Conservation (phyloP, 2,329 filamentous ascomycete genomes). For the Geosmithia flava region DNA sequence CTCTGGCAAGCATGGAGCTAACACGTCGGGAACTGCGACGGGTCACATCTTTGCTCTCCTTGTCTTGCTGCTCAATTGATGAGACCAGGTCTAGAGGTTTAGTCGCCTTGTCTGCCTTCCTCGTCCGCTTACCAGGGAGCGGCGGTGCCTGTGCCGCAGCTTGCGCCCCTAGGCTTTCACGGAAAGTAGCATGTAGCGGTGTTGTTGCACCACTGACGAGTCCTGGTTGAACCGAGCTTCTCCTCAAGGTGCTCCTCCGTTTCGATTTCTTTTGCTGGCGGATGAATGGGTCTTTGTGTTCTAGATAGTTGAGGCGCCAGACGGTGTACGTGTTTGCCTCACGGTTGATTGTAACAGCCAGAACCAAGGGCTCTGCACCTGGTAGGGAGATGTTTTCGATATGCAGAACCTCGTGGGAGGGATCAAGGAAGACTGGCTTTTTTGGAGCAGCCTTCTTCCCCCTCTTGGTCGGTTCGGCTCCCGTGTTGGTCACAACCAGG, state of each 20-base stretch:
- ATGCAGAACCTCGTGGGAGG: conserved; percentile 73
- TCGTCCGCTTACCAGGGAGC: conserved; percentile 37
- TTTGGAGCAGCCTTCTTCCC: conserved; percentile 19
- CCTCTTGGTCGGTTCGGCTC: conserved; percentile 17
- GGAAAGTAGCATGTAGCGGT: conserved; percentile 55
- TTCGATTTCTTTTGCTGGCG: conserved; percentile 31
- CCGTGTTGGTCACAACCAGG: conserved; percentile 55
- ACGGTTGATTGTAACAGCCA: conserved; percentile 72
- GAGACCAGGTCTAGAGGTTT: conserved; percentile 51
- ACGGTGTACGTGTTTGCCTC: conserved; percentile 68
- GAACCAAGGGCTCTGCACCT: conserved; percentile 43
- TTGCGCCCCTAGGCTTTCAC: conserved; percentile 62
- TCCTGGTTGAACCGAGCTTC: conserved; percentile 54
- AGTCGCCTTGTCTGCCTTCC: conserved; percentile 38
- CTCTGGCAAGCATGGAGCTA: conserved; percentile 80
- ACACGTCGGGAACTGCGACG: conserved; percentile 62
- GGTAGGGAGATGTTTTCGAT: conserved; percentile 56
- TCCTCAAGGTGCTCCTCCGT: conserved; percentile 34
- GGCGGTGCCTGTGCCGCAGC: conserved; percentile 9
- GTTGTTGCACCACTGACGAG: conserved; percentile 66
- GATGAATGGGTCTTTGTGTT: conserved; percentile 47
- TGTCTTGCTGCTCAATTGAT: conserved; percentile 56
- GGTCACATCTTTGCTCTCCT: conserved; percentile 36
- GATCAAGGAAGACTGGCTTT: conserved; percentile 50
- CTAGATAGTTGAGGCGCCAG: conserved; percentile 71